Evolutionary conservation across 1,139 yeast species (phyloP).

Genomic region (Geotrichum restrictum): DNA sequence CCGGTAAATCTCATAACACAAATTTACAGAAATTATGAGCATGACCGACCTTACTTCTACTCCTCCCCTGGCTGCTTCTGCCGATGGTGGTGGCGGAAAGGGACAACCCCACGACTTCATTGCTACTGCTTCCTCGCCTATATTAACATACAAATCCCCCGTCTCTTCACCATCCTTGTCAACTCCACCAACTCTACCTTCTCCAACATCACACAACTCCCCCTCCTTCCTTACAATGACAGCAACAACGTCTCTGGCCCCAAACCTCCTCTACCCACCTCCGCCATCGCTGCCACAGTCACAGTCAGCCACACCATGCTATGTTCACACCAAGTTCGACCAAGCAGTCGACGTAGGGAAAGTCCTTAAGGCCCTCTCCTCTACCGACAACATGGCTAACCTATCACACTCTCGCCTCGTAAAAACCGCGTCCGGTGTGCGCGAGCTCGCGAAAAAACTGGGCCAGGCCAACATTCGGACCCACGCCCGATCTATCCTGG

Average conservation of each 20-base stretch:
- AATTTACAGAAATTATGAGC: too few relatives aligned
- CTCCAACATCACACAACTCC: background rate
- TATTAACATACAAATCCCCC: background rate
- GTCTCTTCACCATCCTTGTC: background rate
- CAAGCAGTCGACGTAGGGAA: slow-evolving; percentile 28
- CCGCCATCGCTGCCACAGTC: background rate
- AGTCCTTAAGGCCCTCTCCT: slow-evolving; percentile 26
- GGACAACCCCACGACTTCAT: too few relatives aligned
- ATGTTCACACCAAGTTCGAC: slow-evolving; percentile 29
- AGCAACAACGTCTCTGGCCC: background rate
- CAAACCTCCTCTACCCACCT: background rate
- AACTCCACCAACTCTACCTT: too few relatives aligned
- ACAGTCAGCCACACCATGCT: slow-evolving; percentile 16
- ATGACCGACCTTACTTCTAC: too few relatives aligned
- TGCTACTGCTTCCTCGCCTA: too few relatives aligned
- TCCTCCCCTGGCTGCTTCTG: too few relatives aligned
- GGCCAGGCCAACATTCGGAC: slow-evolving; percentile 70
- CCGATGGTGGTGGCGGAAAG: too few relatives aligned
- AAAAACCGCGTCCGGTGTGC: slow-evolving; percentile 81
- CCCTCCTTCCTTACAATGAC: background rate
- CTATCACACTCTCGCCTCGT: slow-evolving; percentile 37
- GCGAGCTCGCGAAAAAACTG: slow-evolving; percentile 71
- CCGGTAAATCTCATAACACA: too few relatives aligned
- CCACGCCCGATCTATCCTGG: slow-evolving; percentile 65
- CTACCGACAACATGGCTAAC: slow-evolving; percentile 21